phyloP scores from a whole-genome alignment of 257 asterid species.

The Solanum chiquidenum region DNA sequence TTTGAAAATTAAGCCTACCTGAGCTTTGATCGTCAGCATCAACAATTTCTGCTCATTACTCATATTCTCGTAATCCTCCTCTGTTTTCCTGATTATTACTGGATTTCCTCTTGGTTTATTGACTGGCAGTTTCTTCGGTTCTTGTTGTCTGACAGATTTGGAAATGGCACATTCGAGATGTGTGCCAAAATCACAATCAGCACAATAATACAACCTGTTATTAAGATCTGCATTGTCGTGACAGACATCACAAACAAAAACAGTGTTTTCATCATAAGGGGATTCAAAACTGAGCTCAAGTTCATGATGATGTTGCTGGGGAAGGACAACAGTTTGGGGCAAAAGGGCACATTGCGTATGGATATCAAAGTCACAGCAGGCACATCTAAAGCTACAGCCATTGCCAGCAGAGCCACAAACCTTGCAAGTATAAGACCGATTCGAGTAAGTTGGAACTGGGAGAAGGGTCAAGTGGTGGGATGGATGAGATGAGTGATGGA shows the following conservation, averaged over 20 bases:
- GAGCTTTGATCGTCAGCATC: background rate
- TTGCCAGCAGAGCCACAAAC: slow-evolving; percentile 11
- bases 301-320: slow-evolving; percentile 5
- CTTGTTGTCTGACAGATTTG: no score
- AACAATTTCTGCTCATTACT: background rate
- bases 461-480: slow-evolving; percentile 19
- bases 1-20: background rate
- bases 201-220: no score
- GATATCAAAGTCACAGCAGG: background rate
- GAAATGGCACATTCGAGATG: no score
- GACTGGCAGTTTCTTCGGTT: background rate
- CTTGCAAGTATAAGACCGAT: slow-evolving; percentile 3
- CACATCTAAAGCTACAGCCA: slow-evolving; percentile 4
- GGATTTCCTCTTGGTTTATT: background rate
- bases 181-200: no score
- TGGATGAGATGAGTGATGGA: slow-evolving; percentile 18
- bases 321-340: background rate
- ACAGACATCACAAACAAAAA: no score
- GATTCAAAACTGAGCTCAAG: background rate
- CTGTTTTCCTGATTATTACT: background rate
- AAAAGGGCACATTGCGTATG: slow-evolving; percentile 12
- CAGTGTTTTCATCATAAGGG: background rate
- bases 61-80: background rate
- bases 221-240: no score
- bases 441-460: slow-evolving; percentile 12